These are phyloP conservation scores for Penicillium tannophilum DNA, from an alignment of 495 filamentous ascomycete species.

Conservation along the genomic window DNA sequence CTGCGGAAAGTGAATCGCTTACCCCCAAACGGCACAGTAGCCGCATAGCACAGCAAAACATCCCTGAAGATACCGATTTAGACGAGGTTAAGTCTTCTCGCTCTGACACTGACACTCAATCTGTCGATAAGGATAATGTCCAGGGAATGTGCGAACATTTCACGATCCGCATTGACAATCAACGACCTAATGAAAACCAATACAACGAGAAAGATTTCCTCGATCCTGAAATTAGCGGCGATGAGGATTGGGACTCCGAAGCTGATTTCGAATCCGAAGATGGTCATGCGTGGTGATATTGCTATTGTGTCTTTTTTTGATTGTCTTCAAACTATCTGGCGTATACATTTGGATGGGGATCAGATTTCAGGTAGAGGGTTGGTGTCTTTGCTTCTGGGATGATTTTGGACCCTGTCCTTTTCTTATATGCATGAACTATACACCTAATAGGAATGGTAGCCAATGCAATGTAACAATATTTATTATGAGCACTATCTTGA, in stretches of 20 bases:
- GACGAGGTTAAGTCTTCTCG: not conserved
- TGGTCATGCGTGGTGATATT: slow-evolving; percentile 33
- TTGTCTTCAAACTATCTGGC: not conserved
- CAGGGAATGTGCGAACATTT: slow-evolving; percentile 83
- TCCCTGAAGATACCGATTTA: slow-evolving; percentile 23
- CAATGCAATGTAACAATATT: slow-evolving; percentile 1
- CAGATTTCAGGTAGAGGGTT: not conserved
- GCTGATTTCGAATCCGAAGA: slow-evolving; percentile 30
- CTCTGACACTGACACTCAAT: not conserved
- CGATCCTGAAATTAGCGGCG: slow-evolving; percentile 66
- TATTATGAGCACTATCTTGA: not conserved
- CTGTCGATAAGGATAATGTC: slow-evolving; percentile 25
- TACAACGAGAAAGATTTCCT: slow-evolving; percentile 79
- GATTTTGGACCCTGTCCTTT: not conserved
- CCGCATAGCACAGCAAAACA: slow-evolving; percentile 37
- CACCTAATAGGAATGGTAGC: not conserved
- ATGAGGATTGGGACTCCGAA: slow-evolving; percentile 76
- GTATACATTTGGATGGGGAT: not conserved
- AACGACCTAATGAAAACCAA: slow-evolving; percentile 71
- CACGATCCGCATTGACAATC: slow-evolving; percentile 80
- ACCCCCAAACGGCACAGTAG: slow-evolving; percentile 45
- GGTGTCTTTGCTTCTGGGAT: not conserved
- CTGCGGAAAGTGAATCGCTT: slow-evolving; percentile 17
- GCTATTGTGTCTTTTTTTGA: not conserved
- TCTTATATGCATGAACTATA: slow-evolving; percentile 1